Evolutionary conservation across 805 yeast genomes (phyloP).

Genomic region (Zygoascus ofunaensis): DNA sequence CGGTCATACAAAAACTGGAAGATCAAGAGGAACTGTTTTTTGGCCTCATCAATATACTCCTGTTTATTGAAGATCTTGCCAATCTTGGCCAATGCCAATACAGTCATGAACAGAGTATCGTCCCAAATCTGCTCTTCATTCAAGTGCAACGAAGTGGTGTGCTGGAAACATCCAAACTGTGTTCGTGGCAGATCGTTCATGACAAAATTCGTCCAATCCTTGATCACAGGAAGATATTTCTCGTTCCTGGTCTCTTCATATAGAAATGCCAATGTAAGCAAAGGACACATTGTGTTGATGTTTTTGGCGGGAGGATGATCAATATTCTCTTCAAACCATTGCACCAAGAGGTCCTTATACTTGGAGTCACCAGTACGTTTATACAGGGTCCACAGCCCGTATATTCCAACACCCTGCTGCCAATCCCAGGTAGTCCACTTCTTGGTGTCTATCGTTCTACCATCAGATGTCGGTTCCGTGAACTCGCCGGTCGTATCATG

Average conservation of each 20-base stretch:
- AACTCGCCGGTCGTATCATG: conserved; percentile 29
- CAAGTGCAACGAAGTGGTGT: conserved; percentile 27
- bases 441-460: conserved; percentile 31
- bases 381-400: conserved; percentile 33
- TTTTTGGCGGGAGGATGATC: conserved; percentile 28
- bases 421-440: conserved; percentile 36
- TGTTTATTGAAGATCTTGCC: conserved; percentile 25
- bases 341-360: conserved; percentile 21
- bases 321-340: conserved; percentile 28
- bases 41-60: conserved; percentile 29
- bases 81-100: conserved; percentile 30
- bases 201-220: conserved; percentile 30
- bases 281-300: conserved; percentile 32
- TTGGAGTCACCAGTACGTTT: conserved; percentile 22
- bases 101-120: conserved; percentile 31
- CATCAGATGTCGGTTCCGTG: conserved; percentile 26
- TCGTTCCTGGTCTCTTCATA: conserved; percentile 26
- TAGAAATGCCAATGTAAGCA: conserved; percentile 27
- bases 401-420: conserved; percentile 34
- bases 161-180: conserved; percentile 31
- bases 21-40: conserved; percentile 29
- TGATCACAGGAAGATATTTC: conserved; percentile 3
- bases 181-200: conserved; percentile 27
- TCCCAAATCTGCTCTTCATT: conserved; percentile 24
- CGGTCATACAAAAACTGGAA: conserved; percentile 25